These are phyloP conservation scores for Phycomyces blakesleeanus DNA, from an alignment of 192 early-diverging fungal genomes.

Conservation along the genomic window DNA sequence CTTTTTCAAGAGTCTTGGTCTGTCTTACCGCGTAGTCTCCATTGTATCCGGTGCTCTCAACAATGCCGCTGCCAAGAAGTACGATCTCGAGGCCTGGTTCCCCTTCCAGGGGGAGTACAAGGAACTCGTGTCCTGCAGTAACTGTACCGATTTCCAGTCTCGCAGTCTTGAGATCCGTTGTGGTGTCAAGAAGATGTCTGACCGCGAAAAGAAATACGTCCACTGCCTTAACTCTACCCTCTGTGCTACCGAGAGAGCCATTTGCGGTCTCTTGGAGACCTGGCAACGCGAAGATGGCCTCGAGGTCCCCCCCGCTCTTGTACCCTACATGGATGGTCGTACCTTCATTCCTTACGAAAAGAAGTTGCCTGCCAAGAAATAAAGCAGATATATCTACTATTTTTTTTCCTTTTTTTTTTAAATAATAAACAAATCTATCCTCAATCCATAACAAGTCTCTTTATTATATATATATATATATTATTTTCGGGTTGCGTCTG, in stretches of 20 bases:
- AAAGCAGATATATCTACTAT: too few species aligned
- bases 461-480: too few species aligned
- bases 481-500: too few species aligned
- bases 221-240: conserved; percentile 98
- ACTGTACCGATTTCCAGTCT: conserved; percentile 99
- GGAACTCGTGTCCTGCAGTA: conserved; percentile 97
- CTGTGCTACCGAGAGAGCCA: conserved; percentile 90
- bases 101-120: conserved; percentile 97
- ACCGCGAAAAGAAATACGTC: conserved; percentile 91
- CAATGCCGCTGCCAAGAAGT: conserved; percentile 99
- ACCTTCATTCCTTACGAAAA: conserved; percentile 87
- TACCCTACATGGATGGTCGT: conserved; percentile 91
- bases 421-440: too few species aligned
- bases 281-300: conserved; percentile 93
- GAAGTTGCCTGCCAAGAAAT: conserved; percentile 29
- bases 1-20: conserved; percentile 91
- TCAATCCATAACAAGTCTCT: too few species aligned
- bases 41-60: conserved; percentile 98
- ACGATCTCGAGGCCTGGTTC: conserved; percentile 99
- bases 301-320: conserved; percentile 77
- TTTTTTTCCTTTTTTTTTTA: background rate
- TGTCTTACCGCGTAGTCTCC: conserved; percentile 91
- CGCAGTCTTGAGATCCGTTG: conserved; percentile 92
- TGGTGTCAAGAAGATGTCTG: conserved; percentile 95
- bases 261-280: conserved; percentile 95